Evolutionary conservation across 768 basidiomycete species (phyloP).

Genomic region (Lactarius deliciosus): DNA sequence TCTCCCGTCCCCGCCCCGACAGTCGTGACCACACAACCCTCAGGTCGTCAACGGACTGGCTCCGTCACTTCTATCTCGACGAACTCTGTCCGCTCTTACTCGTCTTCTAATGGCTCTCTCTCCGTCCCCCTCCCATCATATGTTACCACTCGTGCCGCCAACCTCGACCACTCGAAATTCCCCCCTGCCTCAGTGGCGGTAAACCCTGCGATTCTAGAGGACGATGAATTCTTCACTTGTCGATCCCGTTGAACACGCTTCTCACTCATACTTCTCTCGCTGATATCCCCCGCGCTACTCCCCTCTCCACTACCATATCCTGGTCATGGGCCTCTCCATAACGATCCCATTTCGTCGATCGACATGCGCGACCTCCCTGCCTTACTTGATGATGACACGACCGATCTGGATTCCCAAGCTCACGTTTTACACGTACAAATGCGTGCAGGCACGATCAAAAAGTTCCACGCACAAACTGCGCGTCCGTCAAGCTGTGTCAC

Average conservation of each 20-base stretch:
- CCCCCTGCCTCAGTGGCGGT: constrained; percentile 30
- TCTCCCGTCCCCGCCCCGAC: constrained; percentile 30
- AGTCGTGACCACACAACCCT: neutral
- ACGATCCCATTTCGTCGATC: constrained; percentile 36
- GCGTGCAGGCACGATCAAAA: constrained; percentile 21
- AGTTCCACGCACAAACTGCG: constrained; percentile 11
- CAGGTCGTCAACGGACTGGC: constrained; percentile 25
- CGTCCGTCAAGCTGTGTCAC: constrained; percentile 14
- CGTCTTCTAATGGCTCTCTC: constrained; percentile 33
- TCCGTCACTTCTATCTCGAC: constrained; percentile 30
- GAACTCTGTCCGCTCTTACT: constrained; percentile 33
- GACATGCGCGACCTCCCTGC: constrained; percentile 37
- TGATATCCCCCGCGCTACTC: constrained; percentile 32
- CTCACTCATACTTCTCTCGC: constrained; percentile 34
- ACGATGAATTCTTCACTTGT: constrained; percentile 31
- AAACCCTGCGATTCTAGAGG: constrained; percentile 36
- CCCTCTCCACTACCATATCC: constrained; percentile 22
- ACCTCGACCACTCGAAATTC: constrained; percentile 15
- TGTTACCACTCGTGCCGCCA: neutral
- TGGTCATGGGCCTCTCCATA: constrained; percentile 20
- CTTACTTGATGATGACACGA: constrained; percentile 33
- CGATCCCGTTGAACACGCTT: neutral
- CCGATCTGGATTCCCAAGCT: constrained; percentile 20
- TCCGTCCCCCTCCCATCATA: constrained; percentile 25
- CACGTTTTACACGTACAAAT: constrained; percentile 16